Evolutionary conservation across 1,284 basidiomycete genomes (phyloP).

Genomic region (Boletus sp.): DNA sequence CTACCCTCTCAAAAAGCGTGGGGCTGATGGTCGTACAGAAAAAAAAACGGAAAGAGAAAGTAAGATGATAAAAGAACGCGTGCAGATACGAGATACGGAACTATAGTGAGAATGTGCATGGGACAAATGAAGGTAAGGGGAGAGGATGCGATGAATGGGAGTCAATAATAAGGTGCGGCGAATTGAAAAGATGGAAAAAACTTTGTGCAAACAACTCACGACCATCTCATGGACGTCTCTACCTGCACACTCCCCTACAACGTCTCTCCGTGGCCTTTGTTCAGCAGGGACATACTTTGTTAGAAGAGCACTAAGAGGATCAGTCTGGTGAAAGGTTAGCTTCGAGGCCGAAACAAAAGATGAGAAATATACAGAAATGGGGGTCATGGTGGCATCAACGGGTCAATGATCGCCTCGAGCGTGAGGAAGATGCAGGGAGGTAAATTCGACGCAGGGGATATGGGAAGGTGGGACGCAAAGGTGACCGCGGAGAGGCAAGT

Average conservation of each 20-base stretch:
- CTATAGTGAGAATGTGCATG: slow-evolving; percentile 17
- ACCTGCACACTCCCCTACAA: slow-evolving; percentile 66
- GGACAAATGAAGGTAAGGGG: slow-evolving; percentile 7
- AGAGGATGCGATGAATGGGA: slow-evolving; percentile 8
- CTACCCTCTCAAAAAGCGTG: slow-evolving; percentile 12
- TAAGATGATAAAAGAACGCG: slow-evolving; percentile 22
- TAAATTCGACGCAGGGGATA: slow-evolving; percentile 3
- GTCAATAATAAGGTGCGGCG: background rate
- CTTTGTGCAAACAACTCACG: slow-evolving; percentile 44
- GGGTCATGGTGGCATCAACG: slow-evolving; percentile 7
- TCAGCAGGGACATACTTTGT: slow-evolving; percentile 79
- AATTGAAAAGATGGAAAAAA: slow-evolving; percentile 11
- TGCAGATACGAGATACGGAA: slow-evolving; percentile 24
- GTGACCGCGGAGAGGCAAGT: background rate
- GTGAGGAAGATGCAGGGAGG: background rate
- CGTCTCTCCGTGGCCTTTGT: slow-evolving; percentile 64
- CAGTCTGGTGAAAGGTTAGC: slow-evolving; percentile 53
- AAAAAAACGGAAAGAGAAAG: slow-evolving; percentile 26
- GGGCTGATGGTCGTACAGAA: slow-evolving; percentile 19
- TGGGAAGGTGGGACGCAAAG: background rate
- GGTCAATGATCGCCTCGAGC: slow-evolving; percentile 8
- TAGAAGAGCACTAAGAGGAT: slow-evolving; percentile 72
- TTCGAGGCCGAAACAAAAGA: background rate
- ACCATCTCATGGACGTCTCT: slow-evolving; percentile 72
- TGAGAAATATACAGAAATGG: slow-evolving; percentile 6